A percentile compares a stretch with the other conserved stretches of the same genome.
These are phyloP conservation scores for Rhododendron molle DNA, from an alignment of 148 eudicot species.

Conservation along the genomic window DNA sequence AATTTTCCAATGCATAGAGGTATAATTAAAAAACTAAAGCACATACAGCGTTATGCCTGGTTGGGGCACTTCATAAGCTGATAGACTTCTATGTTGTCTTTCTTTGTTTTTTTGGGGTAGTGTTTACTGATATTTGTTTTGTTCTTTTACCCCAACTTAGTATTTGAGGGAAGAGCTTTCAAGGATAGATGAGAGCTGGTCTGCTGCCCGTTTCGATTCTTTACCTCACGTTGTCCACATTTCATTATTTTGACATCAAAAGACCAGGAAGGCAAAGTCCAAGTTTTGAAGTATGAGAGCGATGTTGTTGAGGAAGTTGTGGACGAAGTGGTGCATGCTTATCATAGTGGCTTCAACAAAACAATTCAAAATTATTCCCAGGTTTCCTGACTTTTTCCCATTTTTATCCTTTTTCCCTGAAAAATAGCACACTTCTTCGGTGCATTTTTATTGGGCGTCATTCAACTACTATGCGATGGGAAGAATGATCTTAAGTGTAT, in stretches of 20 bases:
- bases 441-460: background rate
- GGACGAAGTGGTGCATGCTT: conserved; percentile 96
- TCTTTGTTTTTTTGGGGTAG: background rate
- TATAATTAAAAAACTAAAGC: too few relatives aligned
- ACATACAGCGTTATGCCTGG: too few relatives aligned
- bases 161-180: conserved; percentile 74
- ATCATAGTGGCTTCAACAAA: conserved; percentile 94
- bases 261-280: conserved; percentile 78
- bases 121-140: background rate
- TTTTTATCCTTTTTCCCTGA: background rate
- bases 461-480: background rate
- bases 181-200: conserved; percentile 84
- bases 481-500: background rate
- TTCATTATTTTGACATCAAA: conserved; percentile 87
- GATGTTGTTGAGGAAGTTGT: conserved; percentile 93
- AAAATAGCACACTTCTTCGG: background rate
- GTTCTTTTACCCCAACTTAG: conserved; percentile 30
- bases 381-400: conserved; percentile 35
- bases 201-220: conserved; percentile 88
- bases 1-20: too few relatives aligned
- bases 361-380: conserved; percentile 99
- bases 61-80: conserved; percentile 1
- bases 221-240: conserved; percentile 96
- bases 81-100: background rate
- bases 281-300: conserved; percentile 76